Percentiles rank a stretch among this genome's conserved stretches.
These are phyloP conservation scores for Zea luxurians DNA, from an alignment of 176 grass and related monocot genomes.

Conservation along the genomic window DNA sequence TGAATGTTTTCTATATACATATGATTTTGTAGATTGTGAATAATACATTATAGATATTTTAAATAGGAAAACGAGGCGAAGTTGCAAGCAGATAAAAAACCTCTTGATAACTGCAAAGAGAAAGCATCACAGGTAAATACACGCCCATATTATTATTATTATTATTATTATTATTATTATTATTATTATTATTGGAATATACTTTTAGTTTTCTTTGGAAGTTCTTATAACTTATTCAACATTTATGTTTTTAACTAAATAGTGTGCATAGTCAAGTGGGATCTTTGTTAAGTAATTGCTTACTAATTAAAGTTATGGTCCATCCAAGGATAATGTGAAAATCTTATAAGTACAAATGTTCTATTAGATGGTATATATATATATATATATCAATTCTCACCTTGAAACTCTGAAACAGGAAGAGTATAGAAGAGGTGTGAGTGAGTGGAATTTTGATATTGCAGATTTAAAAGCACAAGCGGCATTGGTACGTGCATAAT, in stretches of 20 bases:
- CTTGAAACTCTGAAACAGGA: constrained; percentile 40
- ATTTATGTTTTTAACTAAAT: not conserved
- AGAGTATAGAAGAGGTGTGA: constrained; percentile 83
- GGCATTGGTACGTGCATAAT: constrained; percentile 45
- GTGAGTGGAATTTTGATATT: constrained; percentile 91
- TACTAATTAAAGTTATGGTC: not conserved
- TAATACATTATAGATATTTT: not conserved
- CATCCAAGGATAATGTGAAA: not conserved
- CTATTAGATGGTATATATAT: not conserved
- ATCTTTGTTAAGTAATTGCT: not conserved
- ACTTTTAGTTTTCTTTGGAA: not conserved
- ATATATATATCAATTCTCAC: not conserved
- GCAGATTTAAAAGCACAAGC: constrained; percentile 81
- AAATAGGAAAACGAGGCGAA: constrained; percentile 74
- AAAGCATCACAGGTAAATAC: constrained; percentile 63
- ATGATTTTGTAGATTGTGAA: not conserved
- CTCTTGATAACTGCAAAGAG: constrained; percentile 61
- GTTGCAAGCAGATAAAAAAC: constrained; percentile 63
- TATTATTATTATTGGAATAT: not conserved
- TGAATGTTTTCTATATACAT: not conserved
- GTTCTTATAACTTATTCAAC: not conserved
- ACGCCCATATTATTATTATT: not conserved
- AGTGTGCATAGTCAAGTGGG: not conserved
- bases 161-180: too few relatives aligned
- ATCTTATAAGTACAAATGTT: not conserved